Evolutionary conservation across 257 asterid species (phyloP), one percentile per base, ranked within the genome.

Genomic region (Fraxinus pennsylvanica): DNA sequence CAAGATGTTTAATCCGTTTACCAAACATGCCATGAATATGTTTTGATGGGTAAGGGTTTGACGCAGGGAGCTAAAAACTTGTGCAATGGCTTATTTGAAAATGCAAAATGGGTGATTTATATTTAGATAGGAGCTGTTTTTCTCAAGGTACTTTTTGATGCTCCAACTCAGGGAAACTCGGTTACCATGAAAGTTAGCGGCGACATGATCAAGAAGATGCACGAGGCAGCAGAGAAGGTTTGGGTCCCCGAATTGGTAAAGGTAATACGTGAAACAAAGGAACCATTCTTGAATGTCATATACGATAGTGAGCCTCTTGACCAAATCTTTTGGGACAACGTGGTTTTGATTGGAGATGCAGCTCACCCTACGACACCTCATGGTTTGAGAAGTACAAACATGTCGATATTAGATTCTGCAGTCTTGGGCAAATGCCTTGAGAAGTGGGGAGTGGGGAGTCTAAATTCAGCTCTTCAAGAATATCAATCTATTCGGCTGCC

Each of bases 291-390:
- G 74, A 94, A 94, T 45, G 91, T 88, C 30, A 92, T 94, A 32
- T 94, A 92, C 39, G 97, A 94, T 81, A 80, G 86, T 73, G 94
- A 92, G 21, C 97, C 97, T 76, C 52, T 92, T 0, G 80, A 79
- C 67, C 86, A 79, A 73, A 68, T 95, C n/a, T 83, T 81, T 57
- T 93, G 96, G 98, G 87, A 86, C 68, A 88, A 85, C 10, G 96
- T 91, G 29, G 96, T 84, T 35, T 84, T 95, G 85, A 52, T 91
- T 29, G 99, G 98, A 80, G 99, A 95, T 72, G 96, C 96, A 19
- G 98, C 99, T 77, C 99, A 95, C 59, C 98, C 99, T 4, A 91
- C 92, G 0, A 93, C 96, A 36, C 98, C 99, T 33, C 98, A 91
- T 70, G 97, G 98, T 72, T 41, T 89, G 74, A 91, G 98, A 82